Evolutionary conservation across 164 flowering plant genomes (phyloP), one percentile per base, ranked within the genome.

Genomic region (Piper longum): DNA sequence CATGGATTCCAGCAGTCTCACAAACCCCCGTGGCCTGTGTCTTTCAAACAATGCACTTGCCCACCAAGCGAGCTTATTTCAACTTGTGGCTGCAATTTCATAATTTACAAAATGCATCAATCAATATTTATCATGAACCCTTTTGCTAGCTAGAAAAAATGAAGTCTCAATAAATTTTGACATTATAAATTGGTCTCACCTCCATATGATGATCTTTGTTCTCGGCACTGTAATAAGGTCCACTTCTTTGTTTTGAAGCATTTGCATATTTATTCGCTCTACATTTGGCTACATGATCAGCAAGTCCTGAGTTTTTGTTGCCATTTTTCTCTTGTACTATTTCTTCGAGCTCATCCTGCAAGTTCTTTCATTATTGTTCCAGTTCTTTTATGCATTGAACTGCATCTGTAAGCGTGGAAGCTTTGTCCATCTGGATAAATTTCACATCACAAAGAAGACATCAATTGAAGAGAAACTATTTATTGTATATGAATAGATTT

Each of bases 351-450:
- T 93, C 95, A 36, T 84, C 82, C 64, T 87, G 85, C 7, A 93
- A 89, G 16, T 84, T 85, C 51, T 90, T 79, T 41, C 57, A 88
- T 78, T 86, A 87, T 76, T 82, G 77, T 74, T 83, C 77, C 76
- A 92, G 69, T 68, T 89, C 95, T 74, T 81, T 83, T 59, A 92
- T 86, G 65, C 64, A 89, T 14, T 85, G 86, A 19, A 92, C 89
- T 11, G 96, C 98, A 63, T 91, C 96, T 41, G 85, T 93, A 14
- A 91, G 81, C 9, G 87, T 89, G 16, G 98, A 75, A 43, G 96
- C 96, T 69, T 82, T 84, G 63, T 91, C 95, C 82, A 91, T 72
- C 98, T 91, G 45, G 2, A 65, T 54, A n/a, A n/a, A n/a, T n/a
- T n/a, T n/a, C n/a, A n/a, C n/a, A n/a, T n/a, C n/a, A 26, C 36